Base-by-base conservation (phyloP, 345 rosid genomes). In the Theobroma cacao region DNA sequence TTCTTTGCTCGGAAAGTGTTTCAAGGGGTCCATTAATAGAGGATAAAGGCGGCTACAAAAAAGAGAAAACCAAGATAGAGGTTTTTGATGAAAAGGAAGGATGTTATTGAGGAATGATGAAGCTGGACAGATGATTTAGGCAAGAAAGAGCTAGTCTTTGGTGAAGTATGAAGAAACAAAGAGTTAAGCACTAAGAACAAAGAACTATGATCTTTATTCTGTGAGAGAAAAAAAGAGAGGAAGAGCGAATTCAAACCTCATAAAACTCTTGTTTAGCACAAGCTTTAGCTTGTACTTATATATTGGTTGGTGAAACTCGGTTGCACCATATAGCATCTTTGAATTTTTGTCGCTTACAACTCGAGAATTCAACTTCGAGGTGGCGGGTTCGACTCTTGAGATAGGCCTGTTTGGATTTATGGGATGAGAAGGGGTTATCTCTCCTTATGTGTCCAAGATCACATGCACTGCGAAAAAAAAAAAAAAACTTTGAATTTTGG, bases 1-100 rank as follows among this genome's bases (percentile, higher is more conserved):
- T 89, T 92, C 96, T 11, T 78, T 64, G 38, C 86, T 72, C 73
- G 78, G 71, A 74, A 62, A 80, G 67, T 79, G 45, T 56, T 84
- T 88, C 79, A 48, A 77, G 28, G 86, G 64, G 33, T 86, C 86
- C 84, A 86, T 86, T 65, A 1, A 4, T 17, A 28, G 61, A 79
- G 55, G 36, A 4, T 18, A 34, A 55, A 24, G 8, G 56, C 26
- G 55, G n/a, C 36, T 53, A 34, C 14, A 26, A 56, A 71, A 22
- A 22, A 55, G 24, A 60, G 5, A 14, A n/a, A n/a, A n/a, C n/a
- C n/a, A n/a, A n/a, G n/a, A n/a, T n/a, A n/a, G n/a, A n/a, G n/a
- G n/a, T n/a, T n/a, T n/a, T n/a, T n/a, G n/a, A n/a, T n/a, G n/a
- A n/a, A n/a, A n/a, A n/a, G n/a, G 36, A 53, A 59, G 60, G 58